These are phyloP conservation scores for Aspergillus conjunctus DNA, from an alignment of 495 filamentous ascomycete genomes.

Conservation along the genomic window DNA sequence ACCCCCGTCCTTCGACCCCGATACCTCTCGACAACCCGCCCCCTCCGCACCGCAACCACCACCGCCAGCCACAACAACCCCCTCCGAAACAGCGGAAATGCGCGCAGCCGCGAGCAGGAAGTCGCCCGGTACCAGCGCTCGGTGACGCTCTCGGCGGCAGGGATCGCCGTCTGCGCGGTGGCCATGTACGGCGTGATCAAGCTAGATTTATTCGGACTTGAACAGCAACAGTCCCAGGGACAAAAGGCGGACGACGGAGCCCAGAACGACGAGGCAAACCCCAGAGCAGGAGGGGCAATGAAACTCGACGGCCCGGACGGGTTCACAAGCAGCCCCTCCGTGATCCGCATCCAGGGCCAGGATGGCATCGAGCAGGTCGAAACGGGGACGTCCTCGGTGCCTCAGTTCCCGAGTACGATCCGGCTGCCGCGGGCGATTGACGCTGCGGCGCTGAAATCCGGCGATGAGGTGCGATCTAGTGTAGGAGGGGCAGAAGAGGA, in stretches of 20 bases:
- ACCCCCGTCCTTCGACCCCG: conserved; percentile 24
- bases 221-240: conserved; percentile 12
- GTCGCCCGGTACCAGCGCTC: conserved; percentile 35
- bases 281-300: conserved; percentile 24
- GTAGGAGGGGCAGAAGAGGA: conserved; percentile 19
- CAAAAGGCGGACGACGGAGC: not conserved
- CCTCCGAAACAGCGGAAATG: conserved; percentile 29
- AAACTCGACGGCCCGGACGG: conserved; percentile 45
- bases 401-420: conserved; percentile 76
- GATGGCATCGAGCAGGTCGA: conserved; percentile 65
- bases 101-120: conserved; percentile 24
- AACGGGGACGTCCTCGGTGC: conserved; percentile 82
- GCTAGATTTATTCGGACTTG: conserved; percentile 42
- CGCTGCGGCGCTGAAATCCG: conserved; percentile 40
- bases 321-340: conserved; percentile 39
- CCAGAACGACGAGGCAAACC: not conserved
- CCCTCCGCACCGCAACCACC: conserved; percentile 28
- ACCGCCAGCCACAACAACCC: conserved; percentile 31
- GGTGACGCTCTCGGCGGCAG: conserved; percentile 39
- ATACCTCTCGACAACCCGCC: conserved; percentile 32
- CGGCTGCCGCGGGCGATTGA: conserved; percentile 53
- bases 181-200: conserved; percentile 46
- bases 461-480: conserved; percentile 35
- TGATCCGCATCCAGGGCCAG: conserved; percentile 53
- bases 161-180: conserved; percentile 38